Evolutionary conservation across 2,329 filamentous ascomycete genomes (phyloP).

Genomic region (Endoconidiophora laricicola): DNA sequence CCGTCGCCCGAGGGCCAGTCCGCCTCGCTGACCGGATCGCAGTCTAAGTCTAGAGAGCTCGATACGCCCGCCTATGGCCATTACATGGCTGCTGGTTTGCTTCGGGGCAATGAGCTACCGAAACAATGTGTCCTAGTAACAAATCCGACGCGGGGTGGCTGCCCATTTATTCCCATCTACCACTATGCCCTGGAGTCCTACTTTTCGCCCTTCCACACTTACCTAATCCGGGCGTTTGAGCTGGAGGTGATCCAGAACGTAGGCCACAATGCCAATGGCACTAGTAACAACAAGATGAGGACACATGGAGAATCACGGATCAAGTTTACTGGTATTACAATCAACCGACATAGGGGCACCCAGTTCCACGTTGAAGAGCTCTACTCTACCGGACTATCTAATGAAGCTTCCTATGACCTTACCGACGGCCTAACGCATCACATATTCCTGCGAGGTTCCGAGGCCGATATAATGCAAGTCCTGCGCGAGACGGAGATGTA

Average conservation of each 20-base stretch:
- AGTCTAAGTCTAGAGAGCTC: neutral
- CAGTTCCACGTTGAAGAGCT: neutral
- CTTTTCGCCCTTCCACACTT: slow-evolving; percentile 1
- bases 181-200: neutral
- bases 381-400: neutral
- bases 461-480: neutral
- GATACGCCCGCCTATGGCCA: neutral
- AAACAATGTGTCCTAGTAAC: no score
- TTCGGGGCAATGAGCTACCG: no score
- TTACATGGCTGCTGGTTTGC: neutral
- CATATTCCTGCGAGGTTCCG: no score
- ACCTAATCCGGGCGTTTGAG: neutral
- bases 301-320: no score
- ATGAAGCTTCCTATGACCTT: neutral
- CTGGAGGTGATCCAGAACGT: neutral
- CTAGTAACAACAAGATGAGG: neutral
- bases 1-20: neutral
- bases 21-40: neutral
- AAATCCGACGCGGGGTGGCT: neutral
- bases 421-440: neutral
- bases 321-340: neutral
- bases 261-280: neutral
- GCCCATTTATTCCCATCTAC: neutral
- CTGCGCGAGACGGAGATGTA: neutral
- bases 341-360: neutral